Conservation (phyloP, 805 yeast species). For the Wickerhamiella vanderwaltii region DNA sequence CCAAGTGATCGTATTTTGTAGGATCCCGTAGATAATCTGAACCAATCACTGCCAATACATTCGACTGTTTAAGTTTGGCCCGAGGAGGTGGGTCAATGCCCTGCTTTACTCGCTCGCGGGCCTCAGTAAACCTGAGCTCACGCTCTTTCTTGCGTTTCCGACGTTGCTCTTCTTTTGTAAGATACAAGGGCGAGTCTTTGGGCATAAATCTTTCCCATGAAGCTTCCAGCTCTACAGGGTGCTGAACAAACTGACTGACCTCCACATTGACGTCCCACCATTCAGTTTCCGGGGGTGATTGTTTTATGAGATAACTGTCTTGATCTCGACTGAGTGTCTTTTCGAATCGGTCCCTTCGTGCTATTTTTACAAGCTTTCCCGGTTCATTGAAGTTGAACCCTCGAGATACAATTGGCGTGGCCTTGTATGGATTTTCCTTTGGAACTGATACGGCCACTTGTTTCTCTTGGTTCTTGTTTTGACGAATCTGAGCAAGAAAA, state of each 20-base stretch:
- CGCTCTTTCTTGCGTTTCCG: conserved; percentile 61
- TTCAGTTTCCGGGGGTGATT: conserved; percentile 52
- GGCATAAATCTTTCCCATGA: conserved; percentile 42
- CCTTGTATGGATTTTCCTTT: conserved; percentile 19
- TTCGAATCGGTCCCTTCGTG: conserved; percentile 36
- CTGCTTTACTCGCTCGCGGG: conserved; percentile 61
- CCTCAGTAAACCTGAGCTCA: conserved; percentile 47
- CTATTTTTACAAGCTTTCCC: conserved; percentile 53
- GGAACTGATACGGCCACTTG: background rate
- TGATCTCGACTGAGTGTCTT: conserved; percentile 28
- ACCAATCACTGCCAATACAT: conserved; percentile 76
- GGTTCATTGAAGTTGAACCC: conserved; percentile 42
- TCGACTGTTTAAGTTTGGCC: conserved; percentile 74
- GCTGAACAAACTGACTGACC: conserved; percentile 16
- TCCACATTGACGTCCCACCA: conserved; percentile 71
- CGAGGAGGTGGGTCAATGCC: conserved; percentile 83
- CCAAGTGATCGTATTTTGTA: conserved; percentile 66
- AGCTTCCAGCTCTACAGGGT: conserved; percentile 35
- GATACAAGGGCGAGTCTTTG: conserved; percentile 36
- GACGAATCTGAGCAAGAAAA: background rate
- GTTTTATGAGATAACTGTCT: conserved; percentile 28
- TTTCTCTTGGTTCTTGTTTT: background rate
- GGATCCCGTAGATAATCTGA: conserved; percentile 82
- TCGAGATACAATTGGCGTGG: conserved; percentile 18
- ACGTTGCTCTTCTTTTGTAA: conserved; percentile 69